Base-by-base conservation (phyloP, 2,329 filamentous ascomycete genomes). In the Ceratocystis alfenasii region DNA sequence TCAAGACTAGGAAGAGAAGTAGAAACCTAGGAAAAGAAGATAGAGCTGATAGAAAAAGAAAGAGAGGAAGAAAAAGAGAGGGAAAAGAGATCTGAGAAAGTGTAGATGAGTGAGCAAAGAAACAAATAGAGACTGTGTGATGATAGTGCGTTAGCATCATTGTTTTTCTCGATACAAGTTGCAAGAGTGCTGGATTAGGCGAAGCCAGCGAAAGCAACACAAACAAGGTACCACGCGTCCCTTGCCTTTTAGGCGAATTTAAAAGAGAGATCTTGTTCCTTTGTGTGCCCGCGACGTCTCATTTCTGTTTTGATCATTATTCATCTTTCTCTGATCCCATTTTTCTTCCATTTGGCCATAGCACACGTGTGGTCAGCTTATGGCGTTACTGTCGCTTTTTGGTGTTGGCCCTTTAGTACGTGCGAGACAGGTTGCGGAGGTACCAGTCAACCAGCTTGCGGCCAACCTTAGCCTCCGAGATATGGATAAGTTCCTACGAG, bases 371-470 rank as follows among this genome's bases (percentile, higher is more conserved):
- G 28, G 30, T 50, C 25, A 15, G 28, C 36, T 17, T 22, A 36
- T 33, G 22, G 44, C 30, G 59, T 55, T 41, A 55, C 25, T 28
- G 44, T 63, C 44, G 36, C 3, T 41, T 33, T 36, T 41, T 41
- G 10, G 8, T 10, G 36, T 33, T 12, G n/a, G 48, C 30, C 68
- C 73, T 77, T 73, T 77, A 95, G 81, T 99, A 99, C 67, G 92
- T 95, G 76, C 94, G 87, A 68, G 92, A 89, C 74, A 99, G 81
- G 81, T 99, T 99, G 75, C 94, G 87, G 75, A 99, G 84, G 78
- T 99, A 99, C 94, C 94, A 99, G 78, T 99, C 94, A 70, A 99
- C 93, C 73, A 99, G 81, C 80, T 94, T 95, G 73, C 94, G 85
- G 74, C 94, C 94, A 68, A 96, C 91, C 87, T 99, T 99, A 71